Percentiles rank a stretch among this genome's conserved stretches.
These are phyloP conservation scores for Cryptococcus floricola DNA, from an alignment of 1,284 basidiomycete genomes.

Conservation along the genomic window DNA sequence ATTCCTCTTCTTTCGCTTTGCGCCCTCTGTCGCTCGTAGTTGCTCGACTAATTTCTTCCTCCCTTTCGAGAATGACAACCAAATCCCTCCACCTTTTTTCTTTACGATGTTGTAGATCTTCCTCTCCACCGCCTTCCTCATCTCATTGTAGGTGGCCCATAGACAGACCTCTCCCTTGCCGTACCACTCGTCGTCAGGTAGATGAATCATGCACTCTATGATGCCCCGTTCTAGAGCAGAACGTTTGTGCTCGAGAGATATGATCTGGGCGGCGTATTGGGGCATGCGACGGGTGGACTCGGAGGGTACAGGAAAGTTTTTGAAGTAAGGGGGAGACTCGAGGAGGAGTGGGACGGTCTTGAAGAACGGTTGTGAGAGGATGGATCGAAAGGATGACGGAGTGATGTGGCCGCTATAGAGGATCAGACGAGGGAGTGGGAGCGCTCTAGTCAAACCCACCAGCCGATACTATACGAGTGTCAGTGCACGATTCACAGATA, in stretches of 20 bases:
- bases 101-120: constrained; percentile 9
- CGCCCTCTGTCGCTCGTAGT: constrained; percentile 1
- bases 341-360: constrained; percentile 15
- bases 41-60: constrained; percentile 1
- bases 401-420: constrained; percentile 17
- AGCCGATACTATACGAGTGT: constrained; percentile 7
- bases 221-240: constrained; percentile 5
- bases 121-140: constrained; percentile 9
- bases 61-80: constrained; percentile 5
- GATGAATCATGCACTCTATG: constrained; percentile 5
- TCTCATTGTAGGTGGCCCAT: constrained; percentile 4
- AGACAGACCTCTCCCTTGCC: neutral
- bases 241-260: constrained; percentile 2
- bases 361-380: constrained; percentile 16
- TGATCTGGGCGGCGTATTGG: neutral
- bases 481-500: neutral
- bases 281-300: neutral
- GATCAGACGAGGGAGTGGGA: neutral
- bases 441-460: constrained; percentile 6
- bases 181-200: constrained; percentile 5
- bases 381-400: constrained; percentile 11
- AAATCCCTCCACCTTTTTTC: neutral
- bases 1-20: neutral
- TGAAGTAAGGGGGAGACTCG: constrained; percentile 19
- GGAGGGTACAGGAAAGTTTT: neutral